Percentiles rank a stretch among this genome's conserved stretches.
These are phyloP conservation scores for Pseudopyricularia cyperi DNA, from an alignment of 2,329 filamentous ascomycete species.

Conservation along the genomic window DNA sequence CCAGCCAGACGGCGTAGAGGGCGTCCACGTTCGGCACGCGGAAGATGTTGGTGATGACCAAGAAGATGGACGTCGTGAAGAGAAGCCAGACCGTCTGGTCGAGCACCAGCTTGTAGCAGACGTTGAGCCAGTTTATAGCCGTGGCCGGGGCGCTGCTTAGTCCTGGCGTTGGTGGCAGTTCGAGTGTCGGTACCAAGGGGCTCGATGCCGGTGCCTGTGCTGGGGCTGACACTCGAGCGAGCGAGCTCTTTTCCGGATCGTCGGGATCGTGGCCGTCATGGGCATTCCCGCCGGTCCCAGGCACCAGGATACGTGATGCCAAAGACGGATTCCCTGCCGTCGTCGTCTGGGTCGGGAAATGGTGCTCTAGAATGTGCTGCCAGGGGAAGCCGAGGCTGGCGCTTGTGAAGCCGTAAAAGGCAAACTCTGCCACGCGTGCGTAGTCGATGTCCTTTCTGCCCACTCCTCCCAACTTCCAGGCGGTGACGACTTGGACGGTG, in stretches of 20 bases:
- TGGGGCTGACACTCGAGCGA: not conserved
- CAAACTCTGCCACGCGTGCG: conserved; percentile 13
- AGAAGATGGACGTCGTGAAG: conserved; percentile 9
- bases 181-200: not conserved
- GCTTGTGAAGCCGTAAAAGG: conserved; percentile 12
- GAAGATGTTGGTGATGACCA: conserved; percentile 12
- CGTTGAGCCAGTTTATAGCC: conserved; percentile 10
- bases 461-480: conserved; percentile 6
- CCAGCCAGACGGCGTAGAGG: conserved; percentile 8
- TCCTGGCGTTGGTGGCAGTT: not conserved
- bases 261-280: conserved; percentile 2
- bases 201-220: not conserved
- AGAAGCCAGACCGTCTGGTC: conserved; percentile 13
- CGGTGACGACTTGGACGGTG: conserved; percentile 8
- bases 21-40: conserved; percentile 8
- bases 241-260: conserved; percentile 1
- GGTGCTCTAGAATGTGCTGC: conserved; percentile 11
- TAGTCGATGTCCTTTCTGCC: conserved; percentile 4
- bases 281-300: not conserved
- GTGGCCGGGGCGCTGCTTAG: not conserved
- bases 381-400: conserved; percentile 12
- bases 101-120: conserved; percentile 10
- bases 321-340: not conserved
- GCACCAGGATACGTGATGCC: not conserved
- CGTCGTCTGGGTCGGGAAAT: conserved; percentile 9